A percentile compares a stretch with the other conserved stretches of the same genome.
phyloP scores from a whole-genome alignment of 2,329 filamentous ascomycete species.

The Cercospora nicotianae region DNA sequence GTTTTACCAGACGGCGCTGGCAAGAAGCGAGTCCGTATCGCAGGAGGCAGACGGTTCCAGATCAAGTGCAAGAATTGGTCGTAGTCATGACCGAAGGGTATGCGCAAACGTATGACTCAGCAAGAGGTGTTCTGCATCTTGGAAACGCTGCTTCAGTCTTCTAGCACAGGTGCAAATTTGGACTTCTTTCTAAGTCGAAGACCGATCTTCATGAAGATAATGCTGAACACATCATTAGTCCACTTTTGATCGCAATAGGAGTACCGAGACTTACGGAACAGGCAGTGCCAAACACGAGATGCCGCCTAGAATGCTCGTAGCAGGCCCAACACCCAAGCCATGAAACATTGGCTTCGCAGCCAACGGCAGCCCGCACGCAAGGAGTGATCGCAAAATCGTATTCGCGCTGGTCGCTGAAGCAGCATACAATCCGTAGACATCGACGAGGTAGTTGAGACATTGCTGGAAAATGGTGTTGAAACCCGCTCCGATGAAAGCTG shows the following conservation, averaged over 20 bases:
- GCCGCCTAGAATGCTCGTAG: conserved; percentile 45
- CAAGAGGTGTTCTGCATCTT: neutral
- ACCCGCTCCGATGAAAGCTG: conserved; percentile 48
- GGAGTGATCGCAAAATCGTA: conserved; percentile 49
- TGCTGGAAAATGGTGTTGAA: conserved; percentile 52
- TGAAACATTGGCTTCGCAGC: conserved; percentile 45
- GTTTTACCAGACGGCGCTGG: neutral
- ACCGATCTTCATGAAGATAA: conserved; percentile 49
- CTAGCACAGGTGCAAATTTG: conserved; percentile 33
- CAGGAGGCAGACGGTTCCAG: neutral
- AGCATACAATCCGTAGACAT: conserved; percentile 42
- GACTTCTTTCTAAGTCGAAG: conserved; percentile 44
- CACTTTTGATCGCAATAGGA: neutral
- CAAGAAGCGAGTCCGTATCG: neutral
- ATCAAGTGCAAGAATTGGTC: neutral
- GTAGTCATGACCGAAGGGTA: neutral
- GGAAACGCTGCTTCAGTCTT: conserved; percentile 5
- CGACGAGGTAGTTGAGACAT: conserved; percentile 50
- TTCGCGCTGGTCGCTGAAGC: conserved; percentile 53
- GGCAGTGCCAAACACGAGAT: conserved; percentile 44
- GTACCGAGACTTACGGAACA: conserved; percentile 36
- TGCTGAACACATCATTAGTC: conserved; percentile 15
- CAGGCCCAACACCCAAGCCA: conserved; percentile 45
- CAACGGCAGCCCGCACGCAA: conserved; percentile 43
- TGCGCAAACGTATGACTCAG: neutral